phyloP scores from a whole-genome alignment of 805 yeast genomes.

The Naumovozyma baii region DNA sequence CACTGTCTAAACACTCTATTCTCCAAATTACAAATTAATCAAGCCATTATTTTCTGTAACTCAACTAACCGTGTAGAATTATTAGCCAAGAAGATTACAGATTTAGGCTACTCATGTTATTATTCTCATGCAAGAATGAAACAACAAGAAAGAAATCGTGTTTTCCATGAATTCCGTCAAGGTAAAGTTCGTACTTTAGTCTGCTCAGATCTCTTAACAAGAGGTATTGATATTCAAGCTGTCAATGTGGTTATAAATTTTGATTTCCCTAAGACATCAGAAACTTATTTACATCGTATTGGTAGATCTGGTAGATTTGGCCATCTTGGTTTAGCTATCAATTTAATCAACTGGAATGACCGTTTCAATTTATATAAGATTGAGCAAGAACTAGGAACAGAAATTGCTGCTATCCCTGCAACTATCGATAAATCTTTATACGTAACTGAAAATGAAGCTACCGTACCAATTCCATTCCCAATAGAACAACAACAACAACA shows the following conservation, averaged over 20 bases:
- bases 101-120: constrained; percentile 91
- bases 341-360: constrained; percentile 93
- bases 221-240: constrained; percentile 98
- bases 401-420: constrained; percentile 94
- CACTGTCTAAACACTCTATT: constrained; percentile 93
- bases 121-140: constrained; percentile 97
- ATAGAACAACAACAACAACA: constrained; percentile 35
- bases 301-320: constrained; percentile 99
- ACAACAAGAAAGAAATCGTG: constrained; percentile 92
- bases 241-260: constrained; percentile 96
- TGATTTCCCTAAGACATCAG: constrained; percentile 97
- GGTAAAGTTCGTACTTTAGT: constrained; percentile 96
- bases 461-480: constrained; percentile 85
- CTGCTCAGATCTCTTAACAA: constrained; percentile 89
- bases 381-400: constrained; percentile 95
- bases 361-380: constrained; percentile 87
- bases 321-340: constrained; percentile 94
- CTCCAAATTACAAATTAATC: constrained; percentile 89
- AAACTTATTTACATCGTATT: constrained; percentile 93
- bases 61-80: constrained; percentile 94
- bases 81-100: constrained; percentile 91
- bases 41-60: constrained; percentile 93
- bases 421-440: constrained; percentile 80
- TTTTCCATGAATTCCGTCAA: constrained; percentile 96
- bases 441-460: constrained; percentile 65